Conservation (phyloP, 1,139 yeast species). For the Candida mesenterica region DNA sequence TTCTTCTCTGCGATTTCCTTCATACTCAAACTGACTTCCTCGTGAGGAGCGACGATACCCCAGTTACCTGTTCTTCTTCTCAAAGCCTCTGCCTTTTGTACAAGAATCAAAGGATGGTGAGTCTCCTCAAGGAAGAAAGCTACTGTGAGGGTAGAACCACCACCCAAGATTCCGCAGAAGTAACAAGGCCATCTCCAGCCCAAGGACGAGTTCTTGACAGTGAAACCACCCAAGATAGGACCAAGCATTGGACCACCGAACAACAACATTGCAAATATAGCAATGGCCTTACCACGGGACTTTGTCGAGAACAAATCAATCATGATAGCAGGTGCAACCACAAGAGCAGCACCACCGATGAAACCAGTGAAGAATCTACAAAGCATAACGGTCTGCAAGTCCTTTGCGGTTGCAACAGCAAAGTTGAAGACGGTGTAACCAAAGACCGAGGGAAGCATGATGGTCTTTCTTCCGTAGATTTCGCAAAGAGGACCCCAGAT, state of each 20-base stretch:
- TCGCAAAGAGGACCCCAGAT: slow-evolving; percentile 83
- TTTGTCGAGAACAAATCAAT: slow-evolving; percentile 68
- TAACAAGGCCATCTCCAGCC: slow-evolving; percentile 65
- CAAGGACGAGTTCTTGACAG: slow-evolving; percentile 20
- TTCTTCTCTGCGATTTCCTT: slow-evolving; percentile 69
- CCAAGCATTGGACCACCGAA: slow-evolving; percentile 76
- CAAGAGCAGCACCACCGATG: slow-evolving; percentile 77
- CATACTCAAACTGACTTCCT: slow-evolving; percentile 60
- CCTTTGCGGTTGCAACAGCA: slow-evolving; percentile 71
- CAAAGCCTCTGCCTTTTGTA: slow-evolving; percentile 56
- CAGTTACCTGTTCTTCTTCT: slow-evolving; percentile 61
- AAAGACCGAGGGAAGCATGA: slow-evolving; percentile 52
- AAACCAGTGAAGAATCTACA: slow-evolving; percentile 77
- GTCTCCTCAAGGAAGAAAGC: slow-evolving; percentile 45
- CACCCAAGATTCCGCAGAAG: slow-evolving; percentile 51
- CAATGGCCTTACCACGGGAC: slow-evolving; percentile 66
- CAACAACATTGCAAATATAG: slow-evolving; percentile 63
- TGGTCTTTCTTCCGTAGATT: slow-evolving; percentile 64
- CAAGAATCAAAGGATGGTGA: slow-evolving; percentile 53
- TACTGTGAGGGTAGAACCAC: slow-evolving; percentile 27
- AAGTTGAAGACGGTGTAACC: slow-evolving; percentile 61
- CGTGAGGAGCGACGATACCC: slow-evolving; percentile 86
- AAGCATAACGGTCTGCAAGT: slow-evolving; percentile 67
- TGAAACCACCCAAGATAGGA: slow-evolving; percentile 50
- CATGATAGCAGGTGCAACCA: slow-evolving; percentile 80